Evolutionary conservation across 208 protist species (phyloP).

Genomic region (Trypanosoma scelopori): DNA sequence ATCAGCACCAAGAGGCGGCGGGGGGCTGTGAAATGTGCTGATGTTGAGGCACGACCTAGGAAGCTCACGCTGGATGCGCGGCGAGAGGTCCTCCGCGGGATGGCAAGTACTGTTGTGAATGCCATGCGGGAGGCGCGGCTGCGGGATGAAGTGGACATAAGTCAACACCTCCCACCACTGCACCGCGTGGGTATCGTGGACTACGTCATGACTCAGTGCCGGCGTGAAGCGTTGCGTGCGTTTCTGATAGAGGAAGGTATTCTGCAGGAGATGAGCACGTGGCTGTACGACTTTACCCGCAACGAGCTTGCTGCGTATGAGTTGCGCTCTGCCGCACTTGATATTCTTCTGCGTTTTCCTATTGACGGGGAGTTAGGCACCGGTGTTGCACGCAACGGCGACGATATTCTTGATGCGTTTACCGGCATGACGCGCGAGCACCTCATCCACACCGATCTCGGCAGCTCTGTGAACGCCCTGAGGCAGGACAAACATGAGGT

Average conservation of each 20-base stretch:
- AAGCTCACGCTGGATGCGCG: constrained; percentile 23
- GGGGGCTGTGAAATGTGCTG: not conserved
- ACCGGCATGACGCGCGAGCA: constrained; percentile 67
- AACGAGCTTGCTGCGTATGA: constrained; percentile 61
- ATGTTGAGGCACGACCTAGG: constrained; percentile 5
- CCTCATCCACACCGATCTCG: constrained; percentile 66
- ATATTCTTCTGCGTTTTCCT: constrained; percentile 68
- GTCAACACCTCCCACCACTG: constrained; percentile 39
- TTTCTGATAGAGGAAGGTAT: constrained; percentile 67
- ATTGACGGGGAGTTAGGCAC: constrained; percentile 49
- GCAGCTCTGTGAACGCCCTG: constrained; percentile 67
- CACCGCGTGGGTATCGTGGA: constrained; percentile 51
- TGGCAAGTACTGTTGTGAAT: constrained; percentile 18
- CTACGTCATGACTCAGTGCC: constrained; percentile 49
- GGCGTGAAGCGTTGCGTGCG: constrained; percentile 35
- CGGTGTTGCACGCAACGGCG: constrained; percentile 9
- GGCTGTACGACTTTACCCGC: constrained; percentile 67
- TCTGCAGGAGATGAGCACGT: constrained; percentile 76
- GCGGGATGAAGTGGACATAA: constrained; percentile 27
- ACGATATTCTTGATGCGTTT: constrained; percentile 54
- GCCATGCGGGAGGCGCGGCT: constrained; percentile 29
- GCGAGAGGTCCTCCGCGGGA: constrained; percentile 8
- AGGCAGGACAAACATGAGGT: constrained; percentile 56
- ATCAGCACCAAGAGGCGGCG: not conserved
- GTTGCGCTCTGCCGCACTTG: constrained; percentile 68